Percentiles rank a stretch among this genome's conserved stretches.
Evolutionary conservation across 768 basidiomycete species (phyloP).

Genomic region (Amanita pseudoporphyria): DNA sequence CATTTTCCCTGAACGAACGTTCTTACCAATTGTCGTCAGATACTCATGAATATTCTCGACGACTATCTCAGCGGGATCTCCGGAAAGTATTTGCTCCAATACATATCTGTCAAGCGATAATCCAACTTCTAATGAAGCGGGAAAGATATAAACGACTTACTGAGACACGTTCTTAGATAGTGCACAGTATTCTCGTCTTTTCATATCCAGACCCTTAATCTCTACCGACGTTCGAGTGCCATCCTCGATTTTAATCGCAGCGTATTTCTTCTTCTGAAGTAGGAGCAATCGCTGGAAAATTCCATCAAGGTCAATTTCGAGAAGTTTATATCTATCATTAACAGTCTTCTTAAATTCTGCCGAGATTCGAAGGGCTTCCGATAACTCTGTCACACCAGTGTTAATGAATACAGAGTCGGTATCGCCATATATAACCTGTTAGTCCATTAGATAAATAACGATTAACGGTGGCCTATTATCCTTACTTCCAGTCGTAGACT

Average conservation of each 20-base stretch:
- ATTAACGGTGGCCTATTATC: neutral
- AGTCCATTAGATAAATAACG: neutral
- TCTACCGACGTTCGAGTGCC: conserved; percentile 70
- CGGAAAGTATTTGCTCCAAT: conserved; percentile 83
- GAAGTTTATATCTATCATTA: conserved; percentile 89
- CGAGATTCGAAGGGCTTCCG: conserved; percentile 87
- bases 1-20: conserved; percentile 67
- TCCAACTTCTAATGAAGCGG: neutral
- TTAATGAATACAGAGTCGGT: conserved; percentile 99
- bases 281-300: conserved; percentile 89
- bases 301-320: conserved; percentile 95
- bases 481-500: conserved; percentile 81
- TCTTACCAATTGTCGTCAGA: conserved; percentile 62
- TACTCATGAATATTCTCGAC: conserved; percentile 93
- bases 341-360: conserved; percentile 91
- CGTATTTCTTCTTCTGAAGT: conserved; percentile 99
- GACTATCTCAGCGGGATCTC: conserved; percentile 81
- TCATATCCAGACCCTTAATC: conserved; percentile 98
- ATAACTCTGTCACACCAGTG: conserved; percentile 82
- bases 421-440: conserved; percentile 97
- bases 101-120: conserved; percentile 58
- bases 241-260: conserved; percentile 91
- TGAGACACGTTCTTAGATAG: conserved; percentile 90
- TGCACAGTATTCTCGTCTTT: conserved; percentile 88
- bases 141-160: conserved; percentile 35